Base-by-base conservation (phyloP, 2,329 filamentous ascomycete species). In the Colletotrichum abscissum region DNA sequence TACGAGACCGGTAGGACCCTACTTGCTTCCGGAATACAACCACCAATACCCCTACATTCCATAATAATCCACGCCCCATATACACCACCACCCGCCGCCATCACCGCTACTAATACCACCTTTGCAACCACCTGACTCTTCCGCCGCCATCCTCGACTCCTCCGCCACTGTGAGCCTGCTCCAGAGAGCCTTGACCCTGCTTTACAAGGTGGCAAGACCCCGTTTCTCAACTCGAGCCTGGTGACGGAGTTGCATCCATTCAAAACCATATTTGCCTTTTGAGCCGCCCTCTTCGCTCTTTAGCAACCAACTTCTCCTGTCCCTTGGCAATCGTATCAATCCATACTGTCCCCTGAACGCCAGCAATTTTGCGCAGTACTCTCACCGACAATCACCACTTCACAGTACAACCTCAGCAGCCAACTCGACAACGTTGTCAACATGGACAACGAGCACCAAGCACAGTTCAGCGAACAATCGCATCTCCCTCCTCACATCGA, bases 401-500 rank as follows among this genome's bases (percentile, higher is more conserved):
- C 54, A 28, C 14, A 26, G 16, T 9, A 16, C 28, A 49, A 54
- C 30, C 14, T 56, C 7, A 24, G 14, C 19, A 22, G 19, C 19
- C 49, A 38, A n/a, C 42, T 46, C 14, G n/a, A 54, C 28, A 62
- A n/a, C 49, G 58, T 12, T n/a, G 2, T 24, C 28, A 49, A 12
- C 19, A 77, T 78, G 76, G 69, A 77, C 8, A 76, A 78, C 74
- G 70, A 77, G 42, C 74, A 77, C 26, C 75, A 78, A 30, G 73
- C 26, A 33, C 71, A 74, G 35, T 74, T 69, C 73, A 24, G 69
- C 74, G 42, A 76, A 74, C 63, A 74, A 68, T 60, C 77, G 76
- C 73, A 72, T 74, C 52, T 75, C 69, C 68, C 80, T 80, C 56
- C 74, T 74, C 76, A 80, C n/a, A 83, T 85, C 63, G 81, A 81